Evolutionary conservation across 805 yeast species (phyloP).

Genomic region (Saturnispora quitensis): DNA sequence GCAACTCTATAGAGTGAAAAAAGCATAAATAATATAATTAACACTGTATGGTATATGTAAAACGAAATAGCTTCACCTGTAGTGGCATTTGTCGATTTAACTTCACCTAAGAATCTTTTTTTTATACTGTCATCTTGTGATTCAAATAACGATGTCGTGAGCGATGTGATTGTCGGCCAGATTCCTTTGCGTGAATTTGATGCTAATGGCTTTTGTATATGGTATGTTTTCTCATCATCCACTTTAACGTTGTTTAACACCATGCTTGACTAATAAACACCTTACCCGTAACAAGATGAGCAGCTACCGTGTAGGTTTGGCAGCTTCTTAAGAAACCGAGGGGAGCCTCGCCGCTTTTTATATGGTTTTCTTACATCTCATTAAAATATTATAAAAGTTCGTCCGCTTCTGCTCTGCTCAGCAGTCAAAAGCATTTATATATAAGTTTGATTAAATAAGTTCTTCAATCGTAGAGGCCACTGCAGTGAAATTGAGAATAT

Average conservation of each 20-base stretch:
- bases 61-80: constrained; percentile 15
- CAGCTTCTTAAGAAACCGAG: neutral
- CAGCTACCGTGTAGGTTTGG: neutral
- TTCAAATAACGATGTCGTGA: constrained; percentile 16
- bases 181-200: neutral
- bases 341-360: neutral
- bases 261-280: neutral
- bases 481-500: neutral
- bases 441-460: neutral
- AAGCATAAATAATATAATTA: constrained; percentile 44
- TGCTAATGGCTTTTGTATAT: neutral
- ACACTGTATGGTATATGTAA: constrained; percentile 37
- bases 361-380: neutral
- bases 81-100: neutral
- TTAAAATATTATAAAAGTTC: neutral
- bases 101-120: constrained; percentile 7
- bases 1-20: constrained; percentile 47
- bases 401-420: neutral
- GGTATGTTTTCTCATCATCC: neutral
- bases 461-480: constrained; percentile 2
- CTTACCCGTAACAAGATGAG: neutral
- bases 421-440: neutral
- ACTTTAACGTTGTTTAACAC: neutral
- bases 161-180: neutral
- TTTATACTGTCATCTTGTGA: constrained; percentile 13